phyloP scores from a whole-genome alignment of 108 stramenopile species.

The Phaeodactylum tricornutum region DNA sequence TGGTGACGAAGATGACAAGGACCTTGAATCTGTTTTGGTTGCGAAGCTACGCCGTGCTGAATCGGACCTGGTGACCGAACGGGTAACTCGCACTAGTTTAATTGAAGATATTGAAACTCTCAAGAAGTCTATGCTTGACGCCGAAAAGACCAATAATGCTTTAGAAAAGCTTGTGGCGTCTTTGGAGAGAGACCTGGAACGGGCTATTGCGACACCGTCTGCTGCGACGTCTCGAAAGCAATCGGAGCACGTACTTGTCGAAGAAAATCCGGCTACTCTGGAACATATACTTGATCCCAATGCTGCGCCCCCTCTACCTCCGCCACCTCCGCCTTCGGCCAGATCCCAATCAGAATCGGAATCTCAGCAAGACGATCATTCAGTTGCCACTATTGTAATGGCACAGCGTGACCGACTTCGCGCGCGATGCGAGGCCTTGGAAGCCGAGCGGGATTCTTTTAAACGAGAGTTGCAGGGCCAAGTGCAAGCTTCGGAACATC shows the following conservation, averaged over 20 bases:
- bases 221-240: constrained; percentile 6
- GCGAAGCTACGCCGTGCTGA: constrained; percentile 68
- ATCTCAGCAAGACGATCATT: constrained; percentile 71
- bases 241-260: constrained; percentile 7
- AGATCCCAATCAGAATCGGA: constrained; percentile 19
- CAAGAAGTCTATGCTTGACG: constrained; percentile 20
- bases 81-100: constrained; percentile 39
- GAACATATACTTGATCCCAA: constrained; percentile 60
- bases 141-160: constrained; percentile 46
- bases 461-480: constrained; percentile 78
- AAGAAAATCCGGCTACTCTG: constrained; percentile 39
- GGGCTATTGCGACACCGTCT: constrained; percentile 40
- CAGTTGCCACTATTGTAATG: constrained; percentile 86
- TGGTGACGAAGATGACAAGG: constrained; percentile 49
- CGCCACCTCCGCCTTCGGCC: constrained; percentile 13
- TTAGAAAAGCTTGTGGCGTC: constrained; percentile 55
- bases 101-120: constrained; percentile 29
- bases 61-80: constrained; percentile 74
- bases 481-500: constrained; percentile 58
- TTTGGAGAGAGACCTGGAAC: constrained; percentile 70
- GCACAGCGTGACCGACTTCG: constrained; percentile 77
- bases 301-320: constrained; percentile 19
- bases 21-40: constrained; percentile 77
- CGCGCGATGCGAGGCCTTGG: constrained; percentile 63
- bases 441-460: constrained; percentile 82